Evolutionary conservation across 2,329 filamentous ascomycete genomes (phyloP).

Genomic region (Botryotinia calthae): DNA sequence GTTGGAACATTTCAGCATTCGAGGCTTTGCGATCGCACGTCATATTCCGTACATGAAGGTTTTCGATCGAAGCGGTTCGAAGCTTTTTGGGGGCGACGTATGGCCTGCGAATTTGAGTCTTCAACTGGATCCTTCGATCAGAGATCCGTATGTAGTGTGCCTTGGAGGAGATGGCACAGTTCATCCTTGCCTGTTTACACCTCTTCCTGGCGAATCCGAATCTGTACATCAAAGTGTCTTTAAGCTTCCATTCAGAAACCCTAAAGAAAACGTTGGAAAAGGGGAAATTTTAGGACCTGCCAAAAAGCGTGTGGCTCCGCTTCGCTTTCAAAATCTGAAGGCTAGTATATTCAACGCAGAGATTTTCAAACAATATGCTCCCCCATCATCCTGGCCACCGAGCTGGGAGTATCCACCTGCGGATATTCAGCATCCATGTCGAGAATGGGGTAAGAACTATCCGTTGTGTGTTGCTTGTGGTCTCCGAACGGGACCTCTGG

Average conservation of each 20-base stretch:
- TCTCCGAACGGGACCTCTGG: background rate
- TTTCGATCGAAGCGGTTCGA: background rate
- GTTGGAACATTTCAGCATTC: background rate
- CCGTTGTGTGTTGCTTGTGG: slow-evolving; percentile 13
- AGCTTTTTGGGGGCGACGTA: background rate
- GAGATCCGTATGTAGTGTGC: slow-evolving; percentile 9
- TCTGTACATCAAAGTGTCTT: background rate
- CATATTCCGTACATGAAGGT: slow-evolving; percentile 11
- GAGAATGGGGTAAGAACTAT: slow-evolving; percentile 10
- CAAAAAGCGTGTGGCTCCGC: no score
- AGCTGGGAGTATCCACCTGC: slow-evolving; percentile 15
- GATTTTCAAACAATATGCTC: background rate
- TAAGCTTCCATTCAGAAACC: background rate
- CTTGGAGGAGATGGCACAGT: slow-evolving; percentile 6
- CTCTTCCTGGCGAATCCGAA: background rate
- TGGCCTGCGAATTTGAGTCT: background rate
- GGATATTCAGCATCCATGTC: slow-evolving; percentile 18
- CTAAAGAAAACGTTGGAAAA: background rate
- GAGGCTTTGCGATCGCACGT: slow-evolving; percentile 12
- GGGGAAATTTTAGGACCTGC: background rate
- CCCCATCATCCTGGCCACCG: background rate
- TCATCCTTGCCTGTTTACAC: background rate
- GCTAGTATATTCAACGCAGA: background rate
- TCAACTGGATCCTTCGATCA: slow-evolving; percentile 4
- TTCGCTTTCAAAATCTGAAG: background rate